A percentile compares a stretch with the other conserved stretches of the same genome.
These are phyloP conservation scores for Serendipita sp. DNA, from an alignment of 768 basidiomycete species.

Conservation along the genomic window DNA sequence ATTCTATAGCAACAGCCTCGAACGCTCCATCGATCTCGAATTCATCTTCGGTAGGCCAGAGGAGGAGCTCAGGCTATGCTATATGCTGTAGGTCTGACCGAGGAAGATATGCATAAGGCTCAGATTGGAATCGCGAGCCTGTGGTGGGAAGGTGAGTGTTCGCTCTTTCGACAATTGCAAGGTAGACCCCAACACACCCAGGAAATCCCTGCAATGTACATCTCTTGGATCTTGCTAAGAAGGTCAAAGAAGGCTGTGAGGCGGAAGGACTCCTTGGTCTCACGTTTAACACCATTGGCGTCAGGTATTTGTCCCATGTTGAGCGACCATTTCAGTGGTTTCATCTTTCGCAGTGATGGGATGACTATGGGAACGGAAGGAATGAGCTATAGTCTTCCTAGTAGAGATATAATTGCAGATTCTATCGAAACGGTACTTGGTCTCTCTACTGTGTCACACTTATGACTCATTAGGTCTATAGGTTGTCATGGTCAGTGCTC, in stretches of 20 bases:
- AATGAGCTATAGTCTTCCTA: constrained; percentile 51
- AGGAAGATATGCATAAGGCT: constrained; percentile 71
- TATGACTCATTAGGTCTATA: constrained; percentile 15
- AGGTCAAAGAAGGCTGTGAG: constrained; percentile 68
- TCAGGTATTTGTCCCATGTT: constrained; percentile 33
- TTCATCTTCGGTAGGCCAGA: constrained; percentile 25
- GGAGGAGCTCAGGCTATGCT: constrained; percentile 81
- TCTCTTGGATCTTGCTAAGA: constrained; percentile 60
- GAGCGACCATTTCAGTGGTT: background rate
- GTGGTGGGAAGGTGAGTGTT: constrained; percentile 73
- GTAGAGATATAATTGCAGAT: constrained; percentile 79
- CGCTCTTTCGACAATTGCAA: constrained; percentile 11
- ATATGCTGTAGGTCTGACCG: constrained; percentile 60
- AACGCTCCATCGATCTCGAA: background rate
- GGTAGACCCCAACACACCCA: constrained; percentile 14
- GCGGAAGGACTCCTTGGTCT: constrained; percentile 69
- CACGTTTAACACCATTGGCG: constrained; percentile 73
- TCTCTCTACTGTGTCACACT: background rate
- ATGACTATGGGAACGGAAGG: constrained; percentile 86
- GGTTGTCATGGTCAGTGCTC: constrained; percentile 38
- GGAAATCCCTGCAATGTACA: constrained; percentile 82
- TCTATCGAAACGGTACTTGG: constrained; percentile 61
- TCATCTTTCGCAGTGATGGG: constrained; percentile 38
- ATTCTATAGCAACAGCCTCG: constrained; percentile 4
- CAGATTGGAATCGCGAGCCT: constrained; percentile 81